Evolutionary conservation across 2,329 filamentous ascomycete species (phyloP), one percentile per base, ranked within the genome.

Genomic region (Anthostomella pinea): DNA sequence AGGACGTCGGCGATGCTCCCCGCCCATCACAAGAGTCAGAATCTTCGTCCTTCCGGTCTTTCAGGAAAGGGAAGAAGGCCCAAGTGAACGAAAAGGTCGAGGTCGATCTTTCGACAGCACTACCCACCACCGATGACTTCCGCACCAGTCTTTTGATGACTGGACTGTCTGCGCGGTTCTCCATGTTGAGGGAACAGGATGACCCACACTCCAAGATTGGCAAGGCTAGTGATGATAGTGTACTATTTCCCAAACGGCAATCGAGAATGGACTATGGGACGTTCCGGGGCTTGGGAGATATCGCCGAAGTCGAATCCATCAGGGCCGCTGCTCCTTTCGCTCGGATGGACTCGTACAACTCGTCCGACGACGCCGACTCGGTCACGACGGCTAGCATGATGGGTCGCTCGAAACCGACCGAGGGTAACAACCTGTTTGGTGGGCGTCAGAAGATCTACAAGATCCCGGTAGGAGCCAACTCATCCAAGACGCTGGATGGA

Each of bases 401-500:
- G 85, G 83, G 73, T 52, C 77, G 93, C 33, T 72, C 84, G 6
- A 83, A 90, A 51, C 89, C 87, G 0, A 82, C 79, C 1, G 91
- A 97, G 57, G 89, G 91, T 29, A 98, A 97, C 58, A 85, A 87
- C 50, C 65, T 98, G 38, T 98, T 98, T 63, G 93, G 93, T 39
- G 93, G 93, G 11, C 81, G 93, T 28, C 93, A 97, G 60, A 97
- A 97, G 67, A 83, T 97, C 23, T 97, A 94, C 64, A 90, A 88
- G 61, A 86, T 95, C 46, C 73, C 85, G 1, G 70, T 69, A 3
- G 72, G 72, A 17, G 61, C 62, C 14, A 57, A 58, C 10, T 57
- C 60, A 27, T 70, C 69, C 3, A 67, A 69, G 21, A 69, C 66
- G 5, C 22, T 45, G 4, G 57, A 53, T 11, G 67, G 69, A 14